Evolutionary conservation across 371 early-diverging fungal species (phyloP).

Genomic region (Mortierella sp.): DNA sequence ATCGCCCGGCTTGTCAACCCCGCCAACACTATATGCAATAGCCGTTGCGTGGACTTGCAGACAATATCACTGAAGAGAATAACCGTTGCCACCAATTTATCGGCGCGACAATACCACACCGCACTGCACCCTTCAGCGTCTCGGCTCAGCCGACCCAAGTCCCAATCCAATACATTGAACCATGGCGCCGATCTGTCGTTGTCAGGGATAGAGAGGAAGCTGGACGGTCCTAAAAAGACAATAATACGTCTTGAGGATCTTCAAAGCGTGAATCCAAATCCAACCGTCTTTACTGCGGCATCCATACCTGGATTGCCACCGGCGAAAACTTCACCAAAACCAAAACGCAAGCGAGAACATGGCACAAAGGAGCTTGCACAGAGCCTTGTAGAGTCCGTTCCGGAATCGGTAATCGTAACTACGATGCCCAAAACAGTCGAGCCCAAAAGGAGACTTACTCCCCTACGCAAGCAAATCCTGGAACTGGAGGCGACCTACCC

Average conservation of each 20-base stretch:
- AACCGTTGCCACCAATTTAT: conserved; percentile 8
- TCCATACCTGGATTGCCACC: background rate
- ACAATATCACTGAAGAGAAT: background rate
- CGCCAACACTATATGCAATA: background rate
- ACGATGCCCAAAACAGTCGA: background rate
- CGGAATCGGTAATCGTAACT: background rate
- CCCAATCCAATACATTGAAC: background rate
- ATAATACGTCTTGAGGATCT: conserved; percentile 33
- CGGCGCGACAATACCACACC: conserved; percentile 1
- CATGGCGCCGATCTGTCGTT: background rate
- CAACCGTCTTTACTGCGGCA: conserved; percentile 11
- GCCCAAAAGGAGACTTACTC: conserved; percentile 15
- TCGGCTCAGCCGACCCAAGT: background rate
- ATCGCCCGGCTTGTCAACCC: background rate
- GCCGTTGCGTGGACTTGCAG: too few relatives aligned
- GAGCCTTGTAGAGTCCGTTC: background rate
- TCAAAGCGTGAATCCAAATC: conserved; percentile 40
- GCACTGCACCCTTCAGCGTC: conserved; percentile 8
- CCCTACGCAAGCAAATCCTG: conserved; percentile 56
- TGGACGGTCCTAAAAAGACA: conserved; percentile 15
- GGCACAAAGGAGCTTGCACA: background rate
- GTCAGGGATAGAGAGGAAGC: background rate
- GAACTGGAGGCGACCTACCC: conserved; percentile 77
- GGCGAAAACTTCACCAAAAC: background rate
- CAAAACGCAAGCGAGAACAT: conserved; percentile 1